Conservation (phyloP, 345 rosid genomes). For the Gossypium raimondii region DNA sequence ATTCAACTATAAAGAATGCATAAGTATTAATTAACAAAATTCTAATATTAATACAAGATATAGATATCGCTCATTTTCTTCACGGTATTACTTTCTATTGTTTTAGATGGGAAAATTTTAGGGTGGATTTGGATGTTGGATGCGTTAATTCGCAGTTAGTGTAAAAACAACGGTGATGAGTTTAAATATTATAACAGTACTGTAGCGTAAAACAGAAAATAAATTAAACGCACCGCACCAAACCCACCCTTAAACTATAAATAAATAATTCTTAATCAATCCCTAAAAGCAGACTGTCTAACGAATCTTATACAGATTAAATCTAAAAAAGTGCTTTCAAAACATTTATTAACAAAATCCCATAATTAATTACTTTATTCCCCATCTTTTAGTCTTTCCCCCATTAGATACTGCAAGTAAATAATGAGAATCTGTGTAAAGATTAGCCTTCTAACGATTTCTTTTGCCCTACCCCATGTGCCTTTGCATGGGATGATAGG, state of each 20-base stretch:
- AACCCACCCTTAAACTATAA: too few relatives aligned
- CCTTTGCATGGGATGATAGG: slow-evolving; percentile 9
- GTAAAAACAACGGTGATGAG: fast-evolving
- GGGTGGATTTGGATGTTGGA: fast-evolving
- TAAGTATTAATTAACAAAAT: too few relatives aligned
- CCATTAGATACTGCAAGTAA: background rate
- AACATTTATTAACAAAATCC: background rate
- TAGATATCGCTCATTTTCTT: too few relatives aligned
- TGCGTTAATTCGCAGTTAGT: fast-evolving
- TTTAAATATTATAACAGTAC: too few relatives aligned
- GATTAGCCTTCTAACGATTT: background rate
- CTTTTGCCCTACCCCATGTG: background rate
- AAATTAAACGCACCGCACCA: too few relatives aligned
- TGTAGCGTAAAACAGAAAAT: fast-evolving
- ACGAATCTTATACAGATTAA: background rate
- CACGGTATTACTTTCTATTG: too few relatives aligned
- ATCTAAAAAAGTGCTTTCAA: background rate
- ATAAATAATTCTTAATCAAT: background rate
- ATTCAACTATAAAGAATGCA: too few relatives aligned
- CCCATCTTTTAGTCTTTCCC: background rate
- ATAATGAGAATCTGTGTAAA: background rate
- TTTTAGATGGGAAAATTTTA: too few relatives aligned
- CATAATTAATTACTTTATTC: background rate
- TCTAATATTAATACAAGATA: too few relatives aligned
- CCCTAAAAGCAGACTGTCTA: background rate